Base-by-base conservation (phyloP, 495 filamentous ascomycete genomes). In the Daldinia caldariorum region DNA sequence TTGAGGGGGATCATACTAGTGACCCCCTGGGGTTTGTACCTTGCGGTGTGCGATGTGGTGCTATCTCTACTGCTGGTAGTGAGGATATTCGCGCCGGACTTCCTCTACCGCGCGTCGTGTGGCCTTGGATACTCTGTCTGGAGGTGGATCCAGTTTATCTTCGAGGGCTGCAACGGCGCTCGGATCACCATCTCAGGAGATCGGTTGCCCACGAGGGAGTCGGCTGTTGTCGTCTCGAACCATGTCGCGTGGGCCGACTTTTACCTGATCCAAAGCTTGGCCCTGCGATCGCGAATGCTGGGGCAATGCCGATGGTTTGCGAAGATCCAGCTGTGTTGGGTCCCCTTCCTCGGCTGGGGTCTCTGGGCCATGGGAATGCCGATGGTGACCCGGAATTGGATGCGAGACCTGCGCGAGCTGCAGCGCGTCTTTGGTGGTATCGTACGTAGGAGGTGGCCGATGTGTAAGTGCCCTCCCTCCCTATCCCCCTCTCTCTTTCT, bases 331-430 rank as follows among this genome's bases (percentile, higher is more conserved):
- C 77, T 88, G 51, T 77, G 80, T 29, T 79, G 80, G 77, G 84
- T 89, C 18, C 86, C 87, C 37, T 84, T 88, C 45, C 74, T 88
- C 1, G 87, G 87, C 4, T 88, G 85, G 87, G 86, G 83, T 3
- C 80, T 89, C 29, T 86, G 85, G 82, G 87, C 84, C 12, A 85
- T 89, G 79, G 84, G 86, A 5, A 87, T 89, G 83, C 87, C 86
- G 4, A 79, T 86, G 78, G 84, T 88, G 16, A 85, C 79, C 64
- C 74, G 87, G 62, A 81, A 86, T 57, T 88, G 87, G 86, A 77
- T 77, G 69, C 78, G 72, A 61, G 85, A 89, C 73, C 77, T 81
- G 73, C 76, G 59, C 16, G 86, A 88, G 78, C 75, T 88, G 67
- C 82, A 84, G 39, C 76, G 80, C 37, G 82, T 87, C 7, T 88